Percentiles rank a stretch among this genome's conserved stretches.
Conservation (phyloP, 2,329 filamentous ascomycete genomes). For the Lachnellula subtilissima region DNA sequence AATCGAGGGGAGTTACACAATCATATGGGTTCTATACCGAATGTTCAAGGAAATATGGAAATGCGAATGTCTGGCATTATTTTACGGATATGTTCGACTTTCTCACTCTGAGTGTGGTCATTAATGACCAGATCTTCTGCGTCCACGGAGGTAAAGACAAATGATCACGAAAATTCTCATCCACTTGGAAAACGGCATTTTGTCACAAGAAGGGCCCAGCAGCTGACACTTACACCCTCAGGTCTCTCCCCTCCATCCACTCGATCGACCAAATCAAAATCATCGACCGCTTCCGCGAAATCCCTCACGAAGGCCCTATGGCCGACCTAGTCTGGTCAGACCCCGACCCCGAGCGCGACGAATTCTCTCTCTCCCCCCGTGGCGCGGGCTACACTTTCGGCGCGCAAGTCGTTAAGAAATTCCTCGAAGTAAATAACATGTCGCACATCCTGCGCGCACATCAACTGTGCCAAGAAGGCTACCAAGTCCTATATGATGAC, state of each 20-base stretch:
- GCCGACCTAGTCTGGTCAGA: constrained; percentile 99
- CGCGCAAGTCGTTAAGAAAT: constrained; percentile 96
- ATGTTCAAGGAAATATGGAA: constrained; percentile 96
- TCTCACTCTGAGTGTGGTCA: constrained; percentile 91
- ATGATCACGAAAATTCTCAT: not conserved
- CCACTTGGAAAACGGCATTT: constrained; percentile 9
- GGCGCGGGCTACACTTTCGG: constrained; percentile 97
- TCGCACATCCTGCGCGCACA: constrained; percentile 96
- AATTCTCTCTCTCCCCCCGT: constrained; percentile 89
- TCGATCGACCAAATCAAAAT: constrained; percentile 99
- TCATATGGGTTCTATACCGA: constrained; percentile 99
- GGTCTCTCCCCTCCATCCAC: constrained; percentile 84
- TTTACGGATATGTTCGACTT: constrained; percentile 99
- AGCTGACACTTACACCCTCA: constrained; percentile 29
- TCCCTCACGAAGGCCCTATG: constrained; percentile 98
- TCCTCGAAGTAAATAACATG: constrained; percentile 95
- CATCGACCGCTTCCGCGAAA: constrained; percentile 97
- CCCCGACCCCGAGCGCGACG: constrained; percentile 93
- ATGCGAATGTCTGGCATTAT: constrained; percentile 98
- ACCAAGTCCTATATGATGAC: constrained; percentile 94
- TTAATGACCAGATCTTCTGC: constrained; percentile 98
- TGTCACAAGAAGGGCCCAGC: not conserved
- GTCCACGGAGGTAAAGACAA: constrained; percentile 72
- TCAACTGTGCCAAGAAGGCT: constrained; percentile 96
- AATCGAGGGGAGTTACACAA: constrained; percentile 94